phyloP scores from a whole-genome alignment of 2,329 filamentous ascomycete species.

The Aspergillus ochraceoroseus region DNA sequence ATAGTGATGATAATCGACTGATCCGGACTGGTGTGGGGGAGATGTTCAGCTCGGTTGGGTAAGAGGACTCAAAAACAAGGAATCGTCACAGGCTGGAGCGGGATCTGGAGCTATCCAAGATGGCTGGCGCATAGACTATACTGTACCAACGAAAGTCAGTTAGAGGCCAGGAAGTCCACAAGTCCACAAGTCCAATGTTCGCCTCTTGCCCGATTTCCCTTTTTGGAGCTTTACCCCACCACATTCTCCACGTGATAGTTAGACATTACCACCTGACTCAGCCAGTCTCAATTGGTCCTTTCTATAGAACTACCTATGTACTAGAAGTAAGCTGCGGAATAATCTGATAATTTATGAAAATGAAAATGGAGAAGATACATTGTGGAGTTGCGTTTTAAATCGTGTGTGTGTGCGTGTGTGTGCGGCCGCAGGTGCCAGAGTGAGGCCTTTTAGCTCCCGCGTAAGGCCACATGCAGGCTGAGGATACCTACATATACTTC shows the following conservation, averaged over 20 bases:
- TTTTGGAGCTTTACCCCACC: conserved; percentile 17
- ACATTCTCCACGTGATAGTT: conserved; percentile 18
- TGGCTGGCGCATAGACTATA: too few relatives aligned
- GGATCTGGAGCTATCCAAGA: not conserved
- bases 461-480: too few relatives aligned
- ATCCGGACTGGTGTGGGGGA: not conserved
- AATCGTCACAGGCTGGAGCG: conserved; percentile 10
- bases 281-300: too few relatives aligned
- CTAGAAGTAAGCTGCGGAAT: too few relatives aligned
- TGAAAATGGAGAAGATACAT: too few relatives aligned
- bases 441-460: too few relatives aligned
- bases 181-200: conserved; percentile 20
- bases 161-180: not conserved
- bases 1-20: not conserved
- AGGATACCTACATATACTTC: conserved; percentile 2
- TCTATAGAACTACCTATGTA: too few relatives aligned
- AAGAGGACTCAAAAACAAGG: conserved; percentile 2
- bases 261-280: conserved; percentile 10
- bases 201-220: conserved; percentile 22
- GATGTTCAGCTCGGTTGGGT: conserved; percentile 6
- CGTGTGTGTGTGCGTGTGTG: too few relatives aligned
- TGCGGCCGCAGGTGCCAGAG: too few relatives aligned
- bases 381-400: too few relatives aligned
- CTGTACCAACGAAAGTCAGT: too few relatives aligned
- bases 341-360: too few relatives aligned